Evolutionary conservation across 257 asterid genomes (phyloP).

Genomic region (Datura wrightii): DNA sequence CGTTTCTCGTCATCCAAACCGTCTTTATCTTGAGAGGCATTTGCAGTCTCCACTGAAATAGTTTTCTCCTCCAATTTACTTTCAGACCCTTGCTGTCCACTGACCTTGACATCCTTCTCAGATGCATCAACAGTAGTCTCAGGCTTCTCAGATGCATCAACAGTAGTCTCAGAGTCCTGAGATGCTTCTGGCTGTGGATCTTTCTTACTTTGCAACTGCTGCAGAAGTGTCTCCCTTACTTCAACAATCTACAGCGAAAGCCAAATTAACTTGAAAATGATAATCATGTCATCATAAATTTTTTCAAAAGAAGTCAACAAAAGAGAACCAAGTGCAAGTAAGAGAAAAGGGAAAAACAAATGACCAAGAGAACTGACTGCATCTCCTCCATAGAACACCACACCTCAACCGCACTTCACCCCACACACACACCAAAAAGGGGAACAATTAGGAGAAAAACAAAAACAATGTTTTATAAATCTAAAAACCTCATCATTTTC

Average conservation of each 20-base stretch:
- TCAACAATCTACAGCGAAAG: slow-evolving; percentile 56
- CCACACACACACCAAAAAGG: background rate
- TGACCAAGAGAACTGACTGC: background rate
- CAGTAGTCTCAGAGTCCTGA: slow-evolving; percentile 38
- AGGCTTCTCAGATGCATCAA: slow-evolving; percentile 34
- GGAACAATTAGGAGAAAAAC: background rate
- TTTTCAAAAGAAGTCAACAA: background rate
- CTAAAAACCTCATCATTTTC: background rate
- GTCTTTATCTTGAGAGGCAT: slow-evolving; percentile 38
- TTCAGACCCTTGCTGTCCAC: slow-evolving; percentile 34
- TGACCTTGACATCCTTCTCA: background rate
- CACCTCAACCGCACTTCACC: background rate
- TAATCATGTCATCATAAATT: background rate
- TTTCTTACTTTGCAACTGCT: slow-evolving; percentile 53
- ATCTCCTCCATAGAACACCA: background rate
- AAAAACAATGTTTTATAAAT: background rate
- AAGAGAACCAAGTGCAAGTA: slow-evolving; percentile 4
- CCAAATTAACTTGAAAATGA: slow-evolving; percentile 27
- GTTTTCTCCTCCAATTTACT: slow-evolving; percentile 34
- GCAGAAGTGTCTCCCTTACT: slow-evolving; percentile 69
- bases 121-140: slow-evolving; percentile 36
- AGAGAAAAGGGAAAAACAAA: background rate
- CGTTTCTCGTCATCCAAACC: slow-evolving; percentile 39
- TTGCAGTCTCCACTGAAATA: slow-evolving; percentile 36
- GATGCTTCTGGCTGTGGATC: slow-evolving; percentile 44